Conservation (phyloP, 2,329 filamentous ascomycete genomes). For the Fusarium sp. region DNA sequence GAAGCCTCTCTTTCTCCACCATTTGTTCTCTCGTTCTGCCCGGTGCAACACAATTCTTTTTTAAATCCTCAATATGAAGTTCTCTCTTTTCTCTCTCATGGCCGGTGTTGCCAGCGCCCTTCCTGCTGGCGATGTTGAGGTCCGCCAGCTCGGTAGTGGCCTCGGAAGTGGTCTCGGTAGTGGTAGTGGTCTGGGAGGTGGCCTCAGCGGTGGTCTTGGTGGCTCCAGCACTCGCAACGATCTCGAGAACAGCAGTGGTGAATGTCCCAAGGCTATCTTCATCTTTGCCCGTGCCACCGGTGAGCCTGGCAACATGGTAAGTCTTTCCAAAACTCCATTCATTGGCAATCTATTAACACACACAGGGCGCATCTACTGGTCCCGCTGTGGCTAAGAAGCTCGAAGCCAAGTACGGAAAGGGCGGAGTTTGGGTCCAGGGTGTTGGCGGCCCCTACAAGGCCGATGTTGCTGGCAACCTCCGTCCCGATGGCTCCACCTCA, state of each 20-base stretch:
- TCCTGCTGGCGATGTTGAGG: neutral
- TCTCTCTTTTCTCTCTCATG: neutral
- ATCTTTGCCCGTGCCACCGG: constrained; percentile 5
- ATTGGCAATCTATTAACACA: accelerated
- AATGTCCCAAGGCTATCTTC: constrained; percentile 4
- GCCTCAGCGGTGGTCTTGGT: neutral
- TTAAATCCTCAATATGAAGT: neutral
- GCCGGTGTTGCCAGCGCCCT: neutral
- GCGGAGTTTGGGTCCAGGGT: constrained; percentile 6
- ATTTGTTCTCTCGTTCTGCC: neutral
- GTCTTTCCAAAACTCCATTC: accelerated
- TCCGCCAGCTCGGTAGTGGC: neutral
- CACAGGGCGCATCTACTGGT: neutral
- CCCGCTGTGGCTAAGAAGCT: neutral
- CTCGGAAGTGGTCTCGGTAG: neutral
- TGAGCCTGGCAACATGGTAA: constrained; percentile 4
- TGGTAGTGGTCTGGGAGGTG: neutral
- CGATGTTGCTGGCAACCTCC: neutral
- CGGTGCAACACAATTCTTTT: neutral
- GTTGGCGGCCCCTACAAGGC: constrained; percentile 5
- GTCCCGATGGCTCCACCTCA: neutral
- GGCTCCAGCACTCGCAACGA: constrained; percentile 4
- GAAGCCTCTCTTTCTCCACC: neutral
- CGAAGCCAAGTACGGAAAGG: neutral
- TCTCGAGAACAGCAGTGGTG: neutral